Evolutionary conservation across 225 moss, liverwort and hornwort species (phyloP), one percentile per base, ranked within the genome.

Genomic region (Polytrichum commune): DNA sequence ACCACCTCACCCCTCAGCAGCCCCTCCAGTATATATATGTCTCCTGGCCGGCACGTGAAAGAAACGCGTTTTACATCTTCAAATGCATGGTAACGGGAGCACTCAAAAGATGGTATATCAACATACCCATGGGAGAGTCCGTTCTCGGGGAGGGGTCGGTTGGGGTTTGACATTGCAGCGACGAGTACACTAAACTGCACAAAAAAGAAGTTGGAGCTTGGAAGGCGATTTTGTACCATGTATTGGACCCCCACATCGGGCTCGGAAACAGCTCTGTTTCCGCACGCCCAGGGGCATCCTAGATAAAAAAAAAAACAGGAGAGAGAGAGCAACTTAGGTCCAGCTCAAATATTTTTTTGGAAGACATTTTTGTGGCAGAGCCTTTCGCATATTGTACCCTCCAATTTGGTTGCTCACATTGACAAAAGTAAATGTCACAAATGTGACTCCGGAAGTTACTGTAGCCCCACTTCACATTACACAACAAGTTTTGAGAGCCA

Each of bases 341-440:
- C 60, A 8, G 29, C 53, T 54, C 33, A 55, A 66, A 62, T 70
- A 66, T 53, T 70, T 66, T 46, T 38, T 29, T 54, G 18, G 19
- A 56, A 74, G 72, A 6, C 61, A 75, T 60, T 35, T 60, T 30
- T 55, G 53, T 63, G 62, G 30, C 63, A 62, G 58, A 65, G 56
- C 65, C 27, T 75, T 73, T 67, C 76, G 70, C 73, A 60, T 73
- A 73, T 74, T 73, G 69, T 72, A 73, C 66, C 71, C 64, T 62
- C 65, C 80, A 72, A 72, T 63, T 32, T 80, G 77, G 69, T 75
- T 79, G 72, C 27, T 66, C 67, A 24, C 74, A 65, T 68, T 72
- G 66, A 75, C 68, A 77, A 68, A 77, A 63, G 58, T 76, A 69
- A 69, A 27, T 7, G 78, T 63, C 71, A 77, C 82, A 77, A 75